Evolutionary conservation across 2,329 filamentous ascomycete genomes (phyloP).

Genomic region (Berkeleyomyces basicola): DNA sequence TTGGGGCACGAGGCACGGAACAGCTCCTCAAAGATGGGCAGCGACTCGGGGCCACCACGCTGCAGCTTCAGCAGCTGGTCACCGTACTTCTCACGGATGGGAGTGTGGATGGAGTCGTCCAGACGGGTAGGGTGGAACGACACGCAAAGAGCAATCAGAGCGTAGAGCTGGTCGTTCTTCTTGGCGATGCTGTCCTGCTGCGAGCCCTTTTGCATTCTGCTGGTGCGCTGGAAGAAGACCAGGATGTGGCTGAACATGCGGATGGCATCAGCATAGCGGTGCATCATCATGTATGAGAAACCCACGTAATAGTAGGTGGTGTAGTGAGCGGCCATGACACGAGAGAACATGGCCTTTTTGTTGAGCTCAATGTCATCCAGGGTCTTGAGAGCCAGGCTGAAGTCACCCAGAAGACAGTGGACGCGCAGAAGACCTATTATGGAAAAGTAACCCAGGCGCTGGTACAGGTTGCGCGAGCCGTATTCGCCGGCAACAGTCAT

Average conservation of each 20-base stretch:
- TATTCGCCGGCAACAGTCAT: constrained; percentile 84
- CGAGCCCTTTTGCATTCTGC: constrained; percentile 99
- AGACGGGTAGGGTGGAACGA: constrained; percentile 93
- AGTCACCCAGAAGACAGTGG: constrained; percentile 92
- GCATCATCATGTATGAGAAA: constrained; percentile 99
- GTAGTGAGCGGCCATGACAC: constrained; percentile 98
- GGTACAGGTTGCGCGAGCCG: constrained; percentile 82
- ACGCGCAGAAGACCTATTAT: constrained; percentile 94
- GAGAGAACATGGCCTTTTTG: constrained; percentile 99
- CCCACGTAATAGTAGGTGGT: constrained; percentile 99
- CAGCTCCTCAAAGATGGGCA: constrained; percentile 94
- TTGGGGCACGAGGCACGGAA: constrained; percentile 97
- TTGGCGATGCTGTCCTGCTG: constrained; percentile 98
- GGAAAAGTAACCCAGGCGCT: constrained; percentile 98
- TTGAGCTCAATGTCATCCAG: constrained; percentile 99
- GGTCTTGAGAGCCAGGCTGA: constrained; percentile 94
- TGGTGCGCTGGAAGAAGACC: constrained; percentile 94
- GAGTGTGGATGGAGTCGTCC: constrained; percentile 97
- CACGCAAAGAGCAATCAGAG: constrained; percentile 94
- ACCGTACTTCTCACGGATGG: constrained; percentile 95
- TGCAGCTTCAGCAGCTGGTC: constrained; percentile 96
- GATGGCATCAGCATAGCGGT: constrained; percentile 96
- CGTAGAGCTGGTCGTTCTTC: constrained; percentile 99
- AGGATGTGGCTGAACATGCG: constrained; percentile 99
- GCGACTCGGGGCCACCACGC: constrained; percentile 83